Percentiles rank a stretch among this genome's conserved stretches.
Conservation (phyloP, 495 filamentous ascomycete genomes). For the Podospora australis region DNA sequence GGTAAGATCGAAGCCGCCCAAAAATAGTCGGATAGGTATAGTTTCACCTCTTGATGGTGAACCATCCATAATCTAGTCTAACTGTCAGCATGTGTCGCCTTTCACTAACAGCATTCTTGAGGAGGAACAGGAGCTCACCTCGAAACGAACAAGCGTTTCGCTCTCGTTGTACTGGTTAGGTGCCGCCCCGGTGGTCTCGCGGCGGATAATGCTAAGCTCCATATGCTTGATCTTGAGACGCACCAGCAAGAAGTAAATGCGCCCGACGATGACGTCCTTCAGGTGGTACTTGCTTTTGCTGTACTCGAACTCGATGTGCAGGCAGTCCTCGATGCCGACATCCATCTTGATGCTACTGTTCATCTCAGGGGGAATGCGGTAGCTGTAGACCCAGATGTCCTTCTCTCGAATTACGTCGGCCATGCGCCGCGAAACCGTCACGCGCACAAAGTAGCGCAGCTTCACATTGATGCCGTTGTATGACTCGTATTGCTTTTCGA, state of each 20-base stretch:
- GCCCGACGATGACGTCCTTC: conserved; percentile 97
- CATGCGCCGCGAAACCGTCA: conserved; percentile 94
- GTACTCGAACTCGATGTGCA: conserved; percentile 99
- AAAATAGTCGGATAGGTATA: conserved; percentile 95
- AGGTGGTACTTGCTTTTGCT: conserved; percentile 98
- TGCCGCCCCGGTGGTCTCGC: conserved; percentile 94
- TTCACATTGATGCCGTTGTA: conserved; percentile 99
- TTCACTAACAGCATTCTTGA: not conserved
- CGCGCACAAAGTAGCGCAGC: conserved; percentile 95
- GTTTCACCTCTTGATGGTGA: conserved; percentile 96
- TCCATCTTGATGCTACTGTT: conserved; percentile 99
- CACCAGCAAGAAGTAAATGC: conserved; percentile 98
- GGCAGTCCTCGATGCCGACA: conserved; percentile 97
- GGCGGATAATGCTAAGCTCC: conserved; percentile 95
- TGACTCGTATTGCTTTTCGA: conserved; percentile 99
- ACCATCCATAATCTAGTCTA: conserved; percentile 88
- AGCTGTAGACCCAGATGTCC: conserved; percentile 99
- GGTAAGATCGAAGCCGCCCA: conserved; percentile 95
- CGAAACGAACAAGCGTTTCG: conserved; percentile 95
- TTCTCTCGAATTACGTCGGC: conserved; percentile 97
- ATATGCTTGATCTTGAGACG: conserved; percentile 99
- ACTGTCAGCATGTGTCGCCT: not conserved
- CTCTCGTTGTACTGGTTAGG: conserved; percentile 99
- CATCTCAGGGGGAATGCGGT: conserved; percentile 95
- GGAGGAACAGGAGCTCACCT: conserved; percentile 49